phyloP scores from a whole-genome alignment of 2,329 filamentous ascomycete genomes.

The Phoma sp. region DNA sequence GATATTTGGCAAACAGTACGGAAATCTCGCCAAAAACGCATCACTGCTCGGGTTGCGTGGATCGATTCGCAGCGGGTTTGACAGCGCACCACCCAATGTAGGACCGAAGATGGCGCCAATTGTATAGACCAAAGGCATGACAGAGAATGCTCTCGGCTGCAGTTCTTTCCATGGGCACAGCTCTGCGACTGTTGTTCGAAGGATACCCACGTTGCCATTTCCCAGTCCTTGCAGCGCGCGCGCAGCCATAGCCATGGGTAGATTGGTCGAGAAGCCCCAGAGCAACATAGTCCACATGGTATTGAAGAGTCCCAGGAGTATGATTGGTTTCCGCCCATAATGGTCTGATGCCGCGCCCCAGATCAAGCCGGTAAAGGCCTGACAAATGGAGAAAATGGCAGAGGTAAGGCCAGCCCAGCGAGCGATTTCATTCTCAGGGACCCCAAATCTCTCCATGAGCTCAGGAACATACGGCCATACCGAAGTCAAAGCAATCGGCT shows the following conservation, averaged over 20 bases:
- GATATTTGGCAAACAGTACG: constrained; percentile 85
- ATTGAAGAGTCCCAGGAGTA: constrained; percentile 74
- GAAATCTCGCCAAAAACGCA: constrained; percentile 75
- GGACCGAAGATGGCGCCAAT: constrained; percentile 88
- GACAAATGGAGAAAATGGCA: constrained; percentile 76
- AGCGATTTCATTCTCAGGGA: constrained; percentile 50
- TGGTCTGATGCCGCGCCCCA: constrained; percentile 86
- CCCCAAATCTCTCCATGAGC: constrained; percentile 50
- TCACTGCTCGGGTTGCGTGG: constrained; percentile 70
- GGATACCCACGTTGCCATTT: constrained; percentile 86
- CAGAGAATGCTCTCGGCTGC: constrained; percentile 85
- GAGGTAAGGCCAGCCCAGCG: constrained; percentile 86
- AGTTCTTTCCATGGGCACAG: constrained; percentile 85
- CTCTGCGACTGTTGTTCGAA: constrained; percentile 90
- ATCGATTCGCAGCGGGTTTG: constrained; percentile 77
- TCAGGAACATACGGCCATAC: constrained; percentile 91
- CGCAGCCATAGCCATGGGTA: constrained; percentile 79
- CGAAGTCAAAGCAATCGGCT: constrained; percentile 90
- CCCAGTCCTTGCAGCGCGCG: constrained; percentile 80
- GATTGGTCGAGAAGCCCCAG: constrained; percentile 81
- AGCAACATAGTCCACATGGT: constrained; percentile 83
- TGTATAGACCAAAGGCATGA: constrained; percentile 93
- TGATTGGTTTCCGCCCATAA: constrained; percentile 82
- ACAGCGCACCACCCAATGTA: constrained; percentile 82
- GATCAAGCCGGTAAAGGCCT: constrained; percentile 83